Evolutionary conservation across 2,329 filamentous ascomycete genomes (phyloP).

Genomic region (Orbilia oligospora): DNA sequence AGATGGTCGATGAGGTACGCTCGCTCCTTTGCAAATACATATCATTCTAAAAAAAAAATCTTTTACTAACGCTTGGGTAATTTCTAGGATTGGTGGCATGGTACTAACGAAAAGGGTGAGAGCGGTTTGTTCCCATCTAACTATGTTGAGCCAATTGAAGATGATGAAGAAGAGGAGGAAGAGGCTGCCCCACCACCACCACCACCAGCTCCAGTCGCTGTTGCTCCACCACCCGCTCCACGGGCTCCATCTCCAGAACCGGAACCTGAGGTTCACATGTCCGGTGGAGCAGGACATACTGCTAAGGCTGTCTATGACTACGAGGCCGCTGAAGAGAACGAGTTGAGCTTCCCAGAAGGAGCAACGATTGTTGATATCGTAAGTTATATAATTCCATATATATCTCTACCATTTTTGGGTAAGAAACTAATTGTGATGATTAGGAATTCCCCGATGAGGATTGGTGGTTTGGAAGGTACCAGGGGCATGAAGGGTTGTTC

Average conservation of each 20-base stretch:
- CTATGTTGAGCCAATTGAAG: conserved; percentile 79
- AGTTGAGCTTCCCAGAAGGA: conserved; percentile 87
- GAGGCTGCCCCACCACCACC: conserved; percentile 44
- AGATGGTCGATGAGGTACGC: conserved; percentile 85
- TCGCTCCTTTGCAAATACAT: no score
- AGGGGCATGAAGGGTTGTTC: conserved; percentile 86
- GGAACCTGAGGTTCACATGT: conserved; percentile 66
- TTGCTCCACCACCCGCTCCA: conserved; percentile 33
- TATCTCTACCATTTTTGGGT: not conserved
- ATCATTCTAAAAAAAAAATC: no score
- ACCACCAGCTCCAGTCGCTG: conserved; percentile 35
- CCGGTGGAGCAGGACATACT: conserved; percentile 71
- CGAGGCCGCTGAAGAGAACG: conserved; percentile 94
- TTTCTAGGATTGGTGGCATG: conserved; percentile 91
- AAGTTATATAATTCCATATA: conserved; percentile 67
- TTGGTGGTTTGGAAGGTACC: conserved; percentile 95
- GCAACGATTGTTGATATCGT: conserved; percentile 84
- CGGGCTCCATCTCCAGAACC: conserved; percentile 61
- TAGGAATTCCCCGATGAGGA: conserved; percentile 97
- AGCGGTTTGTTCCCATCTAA: conserved; percentile 95
- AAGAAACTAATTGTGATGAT: not conserved
- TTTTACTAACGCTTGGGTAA: conserved; percentile 15
- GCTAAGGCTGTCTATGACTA: conserved; percentile 95
- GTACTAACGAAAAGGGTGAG: conserved; percentile 86
- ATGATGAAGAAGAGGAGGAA: conserved; percentile 66